These are phyloP conservation scores for Achaetomium macrosporum DNA, from an alignment of 2,329 filamentous ascomycete genomes.

Conservation along the genomic window DNA sequence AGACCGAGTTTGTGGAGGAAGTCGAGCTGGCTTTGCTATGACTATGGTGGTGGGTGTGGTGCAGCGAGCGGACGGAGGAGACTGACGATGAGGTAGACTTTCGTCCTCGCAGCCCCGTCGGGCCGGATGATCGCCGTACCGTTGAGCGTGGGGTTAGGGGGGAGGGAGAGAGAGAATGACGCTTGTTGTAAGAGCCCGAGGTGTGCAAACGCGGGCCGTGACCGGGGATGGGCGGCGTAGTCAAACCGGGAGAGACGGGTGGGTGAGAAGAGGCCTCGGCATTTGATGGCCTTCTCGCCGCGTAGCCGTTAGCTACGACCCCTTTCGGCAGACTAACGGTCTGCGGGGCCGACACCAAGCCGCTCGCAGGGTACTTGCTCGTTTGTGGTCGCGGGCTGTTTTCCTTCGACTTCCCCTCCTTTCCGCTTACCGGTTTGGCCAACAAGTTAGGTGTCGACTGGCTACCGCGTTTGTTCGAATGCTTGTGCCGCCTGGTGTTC, in stretches of 20 bases:
- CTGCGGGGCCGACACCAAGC: conserved; percentile 30
- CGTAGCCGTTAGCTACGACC: conserved; percentile 47
- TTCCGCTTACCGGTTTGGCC: conserved; percentile 40
- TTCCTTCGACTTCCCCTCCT: conserved; percentile 43
- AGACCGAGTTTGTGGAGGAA: conserved; percentile 71
- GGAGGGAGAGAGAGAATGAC: conserved; percentile 78
- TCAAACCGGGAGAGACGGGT: conserved; percentile 28
- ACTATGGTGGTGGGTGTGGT: conserved; percentile 68
- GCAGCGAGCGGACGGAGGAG: conserved; percentile 86
- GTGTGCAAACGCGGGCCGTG: conserved; percentile 30
- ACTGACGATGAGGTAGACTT: conserved; percentile 96
- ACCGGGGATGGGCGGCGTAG: conserved; percentile 22
- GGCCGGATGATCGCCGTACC: conserved; percentile 76
- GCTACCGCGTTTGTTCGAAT: conserved; percentile 45
- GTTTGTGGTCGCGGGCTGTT: conserved; percentile 55
- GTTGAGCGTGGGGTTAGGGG: conserved; percentile 84
- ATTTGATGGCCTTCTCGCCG: conserved; percentile 27
- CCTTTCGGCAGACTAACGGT: conserved; percentile 46
- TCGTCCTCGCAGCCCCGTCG: conserved; percentile 75
- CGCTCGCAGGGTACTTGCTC: conserved; percentile 47
- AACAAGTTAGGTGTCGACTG: conserved; percentile 56
- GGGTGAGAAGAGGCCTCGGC: conserved; percentile 23
- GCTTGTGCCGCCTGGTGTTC: conserved; percentile 47
- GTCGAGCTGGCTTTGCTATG: conserved; percentile 95
- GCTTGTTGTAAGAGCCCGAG: conserved; percentile 54